phyloP scores from a whole-genome alignment of 2,329 filamentous ascomycete genomes.

The Phialophora tarda region DNA sequence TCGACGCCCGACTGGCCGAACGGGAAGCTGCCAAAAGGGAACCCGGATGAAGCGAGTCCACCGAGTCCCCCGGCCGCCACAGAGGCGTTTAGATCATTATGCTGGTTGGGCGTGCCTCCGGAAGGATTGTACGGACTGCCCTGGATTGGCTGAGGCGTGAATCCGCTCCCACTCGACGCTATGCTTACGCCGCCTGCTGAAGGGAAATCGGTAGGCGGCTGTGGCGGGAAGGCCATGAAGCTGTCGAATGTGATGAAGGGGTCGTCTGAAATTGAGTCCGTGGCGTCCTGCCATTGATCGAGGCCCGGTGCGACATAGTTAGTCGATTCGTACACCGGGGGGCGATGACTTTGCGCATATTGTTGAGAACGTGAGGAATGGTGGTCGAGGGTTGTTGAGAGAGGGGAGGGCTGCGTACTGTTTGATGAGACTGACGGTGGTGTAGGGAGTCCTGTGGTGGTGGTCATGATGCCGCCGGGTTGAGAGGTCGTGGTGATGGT shows the following conservation, averaged over 20 bases:
- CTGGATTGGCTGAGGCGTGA: conserved; percentile 29
- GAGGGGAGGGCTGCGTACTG: conserved; percentile 36
- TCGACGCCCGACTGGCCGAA: conserved; percentile 41
- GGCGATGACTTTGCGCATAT: conserved; percentile 8
- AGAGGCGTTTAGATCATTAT: conserved; percentile 24
- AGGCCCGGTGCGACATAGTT: conserved; percentile 30
- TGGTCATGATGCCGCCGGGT: conserved; percentile 15
- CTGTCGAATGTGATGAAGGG: conserved; percentile 40
- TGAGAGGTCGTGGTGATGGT: conserved; percentile 8
- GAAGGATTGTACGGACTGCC: conserved; percentile 27
- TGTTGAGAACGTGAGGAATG: conserved; percentile 8
- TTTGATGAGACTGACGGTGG: conserved; percentile 34
- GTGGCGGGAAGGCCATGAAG: conserved; percentile 39
- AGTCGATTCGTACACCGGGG: conserved; percentile 28
- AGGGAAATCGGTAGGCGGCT: conserved; percentile 28
- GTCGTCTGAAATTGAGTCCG: conserved; percentile 28
- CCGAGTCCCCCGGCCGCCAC: conserved; percentile 10
- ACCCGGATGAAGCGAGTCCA: conserved; percentile 15
- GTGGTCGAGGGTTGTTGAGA: conserved; percentile 31
- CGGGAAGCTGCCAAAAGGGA: conserved; percentile 31
- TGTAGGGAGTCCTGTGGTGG: conserved; percentile 37
- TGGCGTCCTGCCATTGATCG: conserved; percentile 31
- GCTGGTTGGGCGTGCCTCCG: conserved; percentile 8
- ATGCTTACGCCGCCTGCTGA: conserved; percentile 26
- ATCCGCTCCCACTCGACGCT: conserved; percentile 18